Percentiles rank a stretch among this genome's conserved stretches.
phyloP scores from a whole-genome alignment of 2,329 filamentous ascomycete genomes.

The Epichloe aotearoae region DNA sequence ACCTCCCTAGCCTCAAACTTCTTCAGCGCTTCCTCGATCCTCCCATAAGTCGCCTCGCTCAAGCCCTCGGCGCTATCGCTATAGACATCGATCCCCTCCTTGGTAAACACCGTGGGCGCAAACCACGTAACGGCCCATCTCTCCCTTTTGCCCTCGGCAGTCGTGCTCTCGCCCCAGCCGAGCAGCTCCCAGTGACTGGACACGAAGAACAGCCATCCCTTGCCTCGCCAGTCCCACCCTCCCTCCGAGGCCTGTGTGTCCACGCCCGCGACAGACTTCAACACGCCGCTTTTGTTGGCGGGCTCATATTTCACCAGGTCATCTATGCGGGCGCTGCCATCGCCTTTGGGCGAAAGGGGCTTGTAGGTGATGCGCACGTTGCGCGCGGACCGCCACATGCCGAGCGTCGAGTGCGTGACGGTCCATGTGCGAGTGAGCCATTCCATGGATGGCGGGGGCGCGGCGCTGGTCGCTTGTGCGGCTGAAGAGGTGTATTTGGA shows the following conservation, averaged over 20 bases:
- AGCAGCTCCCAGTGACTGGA: conserved; percentile 70
- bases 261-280: conserved; percentile 51
- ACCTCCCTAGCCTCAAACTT: conserved; percentile 39
- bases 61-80: conserved; percentile 49
- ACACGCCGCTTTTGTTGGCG: conserved; percentile 29
- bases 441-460: conserved; percentile 34
- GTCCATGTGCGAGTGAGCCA: conserved; percentile 57
- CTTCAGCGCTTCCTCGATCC: conserved; percentile 39
- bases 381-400: conserved; percentile 68
- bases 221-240: conserved; percentile 65
- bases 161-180: conserved; percentile 50
- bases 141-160: conserved; percentile 29
- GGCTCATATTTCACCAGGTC: conserved; percentile 62
- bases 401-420: conserved; percentile 62
- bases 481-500: conserved; percentile 32
- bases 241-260: conserved; percentile 34
- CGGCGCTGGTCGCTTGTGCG: conserved; percentile 12
- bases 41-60: conserved; percentile 39
- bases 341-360: conserved; percentile 28
- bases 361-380: conserved; percentile 73
- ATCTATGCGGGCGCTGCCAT: conserved; percentile 40
- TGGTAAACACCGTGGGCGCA: conserved; percentile 69
- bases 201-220: conserved; percentile 59
- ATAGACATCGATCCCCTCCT: conserved; percentile 71
- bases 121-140: conserved; percentile 78